Conservation (phyloP, 1,284 basidiomycete genomes). For the Leccinum variabile region DNA sequence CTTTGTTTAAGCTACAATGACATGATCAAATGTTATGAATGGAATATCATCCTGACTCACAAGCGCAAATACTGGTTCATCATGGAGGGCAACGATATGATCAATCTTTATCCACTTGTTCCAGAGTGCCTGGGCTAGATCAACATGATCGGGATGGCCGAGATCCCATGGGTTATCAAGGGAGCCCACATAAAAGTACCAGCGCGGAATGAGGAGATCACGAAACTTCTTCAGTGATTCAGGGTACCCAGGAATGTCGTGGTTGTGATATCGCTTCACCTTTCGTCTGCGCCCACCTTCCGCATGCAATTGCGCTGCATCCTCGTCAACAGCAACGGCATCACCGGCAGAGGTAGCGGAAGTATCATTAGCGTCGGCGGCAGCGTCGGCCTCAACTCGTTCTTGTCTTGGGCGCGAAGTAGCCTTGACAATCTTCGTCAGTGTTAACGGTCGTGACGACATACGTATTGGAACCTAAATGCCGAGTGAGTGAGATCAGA, state of each 20-base stretch:
- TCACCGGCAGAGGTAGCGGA: not conserved
- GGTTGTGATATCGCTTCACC: not conserved
- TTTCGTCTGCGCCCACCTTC: not conserved
- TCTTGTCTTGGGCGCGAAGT: not conserved
- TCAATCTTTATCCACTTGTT: not conserved
- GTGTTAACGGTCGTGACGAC: not conserved
- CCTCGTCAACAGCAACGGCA: not conserved
- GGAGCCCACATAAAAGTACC: not conserved
- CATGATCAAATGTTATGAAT: not conserved
- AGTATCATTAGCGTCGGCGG: not conserved
- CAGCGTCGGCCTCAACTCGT: not conserved
- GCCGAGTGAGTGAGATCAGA: not conserved
- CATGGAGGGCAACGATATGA: not conserved
- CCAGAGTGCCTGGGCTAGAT: not conserved
- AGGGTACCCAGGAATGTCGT: not conserved
- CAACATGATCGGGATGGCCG: not conserved
- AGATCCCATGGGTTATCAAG: not conserved
- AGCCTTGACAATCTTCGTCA: not conserved
- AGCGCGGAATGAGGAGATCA: not conserved
- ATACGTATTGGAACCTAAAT: not conserved
- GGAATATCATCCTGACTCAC: not conserved
- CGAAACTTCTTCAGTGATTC: not conserved
- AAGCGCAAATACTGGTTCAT: not conserved
- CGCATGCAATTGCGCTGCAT: not conserved
- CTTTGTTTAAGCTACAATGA: not conserved